Evolutionary conservation across 805 yeast species (phyloP).

Genomic region (Candida lessepsii): DNA sequence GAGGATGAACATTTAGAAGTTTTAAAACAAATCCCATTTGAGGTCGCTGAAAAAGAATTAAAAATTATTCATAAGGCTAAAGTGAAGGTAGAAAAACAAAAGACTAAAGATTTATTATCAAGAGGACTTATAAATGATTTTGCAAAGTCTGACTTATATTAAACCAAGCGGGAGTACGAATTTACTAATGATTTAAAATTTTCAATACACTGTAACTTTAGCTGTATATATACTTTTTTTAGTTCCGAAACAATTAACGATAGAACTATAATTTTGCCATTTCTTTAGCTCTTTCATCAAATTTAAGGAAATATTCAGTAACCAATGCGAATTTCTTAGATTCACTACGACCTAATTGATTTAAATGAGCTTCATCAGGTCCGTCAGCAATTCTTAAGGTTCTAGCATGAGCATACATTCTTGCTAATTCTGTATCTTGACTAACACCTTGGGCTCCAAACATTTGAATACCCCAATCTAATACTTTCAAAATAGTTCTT

Average conservation of each 20-base stretch:
- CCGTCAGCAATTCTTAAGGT: conserved; percentile 67
- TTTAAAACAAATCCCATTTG: conserved; percentile 59
- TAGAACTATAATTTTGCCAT: conserved; percentile 28
- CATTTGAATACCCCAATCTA: conserved; percentile 64
- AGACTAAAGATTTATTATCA: conserved; percentile 48
- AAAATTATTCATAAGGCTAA: conserved; percentile 28
- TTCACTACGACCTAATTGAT: conserved; percentile 53
- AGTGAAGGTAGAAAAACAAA: conserved; percentile 42
- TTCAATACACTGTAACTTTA: neutral
- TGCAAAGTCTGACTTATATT: conserved; percentile 54
- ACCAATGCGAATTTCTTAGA: conserved; percentile 36
- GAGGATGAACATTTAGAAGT: conserved; percentile 69
- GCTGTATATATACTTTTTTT: neutral
- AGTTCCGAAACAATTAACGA: neutral
- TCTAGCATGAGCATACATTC: conserved; percentile 50
- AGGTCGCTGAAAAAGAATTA: conserved; percentile 53
- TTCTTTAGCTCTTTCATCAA: conserved; percentile 18
- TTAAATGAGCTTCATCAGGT: conserved; percentile 65
- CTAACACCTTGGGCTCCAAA: conserved; percentile 66
- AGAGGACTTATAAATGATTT: conserved; percentile 60
- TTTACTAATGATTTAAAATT: neutral
- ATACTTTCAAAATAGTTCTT: conserved; percentile 46
- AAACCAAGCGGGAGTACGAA: conserved; percentile 12
- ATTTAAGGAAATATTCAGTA: conserved; percentile 33
- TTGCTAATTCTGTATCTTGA: conserved; percentile 58